Conservation (phyloP, 306 rosid genomes). For the Prunus persica region Prunus_persica_NCBIv2 NC_034014.1:5580501-5581000, state of each 20-base stretch:
- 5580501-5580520: constrained; percentile 71
- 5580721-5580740: constrained; percentile 47
- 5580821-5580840: constrained; percentile 16
- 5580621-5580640: constrained; percentile 75
- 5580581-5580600: constrained; percentile 33
- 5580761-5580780: constrained; percentile 72
- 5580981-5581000: constrained; percentile 29
- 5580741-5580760: constrained; percentile 71
- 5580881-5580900: constrained; percentile 12
- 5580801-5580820: constrained; percentile 24
- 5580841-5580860: constrained; percentile 22
- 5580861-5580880: constrained; percentile 6
- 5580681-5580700: constrained; percentile 40
- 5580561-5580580: constrained; percentile 67
- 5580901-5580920: constrained; percentile 22
- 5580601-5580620: constrained; percentile 82
- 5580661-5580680: constrained; percentile 37
- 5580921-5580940: constrained; percentile 5
- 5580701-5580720: constrained; percentile 44
- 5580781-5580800: constrained; percentile 3
- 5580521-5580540: constrained; percentile 53
- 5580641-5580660: constrained; percentile 38
- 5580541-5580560: constrained; percentile 76
- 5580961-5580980: constrained; percentile 23
- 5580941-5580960: constrained; percentile 6